A percentile compares a stretch with the other conserved stretches of the same genome.
phyloP scores from a whole-genome alignment of 2,329 filamentous ascomycete genomes.

The Lachnellula willkommii region DNA sequence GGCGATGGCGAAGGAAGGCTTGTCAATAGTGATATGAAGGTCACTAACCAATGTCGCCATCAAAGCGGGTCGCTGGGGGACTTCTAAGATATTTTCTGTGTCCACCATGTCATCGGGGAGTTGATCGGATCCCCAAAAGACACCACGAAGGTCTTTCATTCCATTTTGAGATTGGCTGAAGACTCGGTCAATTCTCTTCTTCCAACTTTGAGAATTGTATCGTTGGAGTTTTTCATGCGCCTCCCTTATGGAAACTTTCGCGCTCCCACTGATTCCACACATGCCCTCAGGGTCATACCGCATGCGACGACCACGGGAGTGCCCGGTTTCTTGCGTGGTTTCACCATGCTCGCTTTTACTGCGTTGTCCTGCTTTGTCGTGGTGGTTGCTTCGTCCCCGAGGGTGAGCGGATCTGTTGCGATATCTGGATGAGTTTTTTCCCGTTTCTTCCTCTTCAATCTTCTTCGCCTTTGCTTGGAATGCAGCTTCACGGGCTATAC shows the following conservation, averaged over 20 bases:
- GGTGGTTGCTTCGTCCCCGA: constrained; percentile 26
- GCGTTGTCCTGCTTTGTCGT: constrained; percentile 20
- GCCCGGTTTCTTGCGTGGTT: constrained; percentile 16
- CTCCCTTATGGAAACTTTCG: constrained; percentile 69
- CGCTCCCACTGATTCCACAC: constrained; percentile 63
- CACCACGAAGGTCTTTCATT: constrained; percentile 71
- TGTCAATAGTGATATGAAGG: constrained; percentile 79
- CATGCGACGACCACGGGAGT: constrained; percentile 40
- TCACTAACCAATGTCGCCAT: constrained; percentile 79
- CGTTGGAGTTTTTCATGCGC: constrained; percentile 70
- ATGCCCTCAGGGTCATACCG: constrained; percentile 78
- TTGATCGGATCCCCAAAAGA: constrained; percentile 79
- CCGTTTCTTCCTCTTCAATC: constrained; percentile 65
- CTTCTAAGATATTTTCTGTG: constrained; percentile 75
- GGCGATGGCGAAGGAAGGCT: constrained; percentile 80
- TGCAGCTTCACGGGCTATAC: constrained; percentile 82
- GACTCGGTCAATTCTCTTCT: constrained; percentile 75
- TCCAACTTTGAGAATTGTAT: constrained; percentile 89
- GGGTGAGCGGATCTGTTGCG: constrained; percentile 47
- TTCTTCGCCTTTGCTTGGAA: constrained; percentile 84
- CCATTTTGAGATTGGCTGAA: constrained; percentile 63
- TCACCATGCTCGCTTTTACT: constrained; percentile 31
- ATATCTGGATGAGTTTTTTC: constrained; percentile 46
- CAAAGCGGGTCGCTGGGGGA: constrained; percentile 78
- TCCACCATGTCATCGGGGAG: constrained; percentile 77